A percentile compares a stretch with the other conserved stretches of the same genome.
phyloP scores from a whole-genome alignment of 371 early-diverging fungal species.

The Mycotypha africana region DNA sequence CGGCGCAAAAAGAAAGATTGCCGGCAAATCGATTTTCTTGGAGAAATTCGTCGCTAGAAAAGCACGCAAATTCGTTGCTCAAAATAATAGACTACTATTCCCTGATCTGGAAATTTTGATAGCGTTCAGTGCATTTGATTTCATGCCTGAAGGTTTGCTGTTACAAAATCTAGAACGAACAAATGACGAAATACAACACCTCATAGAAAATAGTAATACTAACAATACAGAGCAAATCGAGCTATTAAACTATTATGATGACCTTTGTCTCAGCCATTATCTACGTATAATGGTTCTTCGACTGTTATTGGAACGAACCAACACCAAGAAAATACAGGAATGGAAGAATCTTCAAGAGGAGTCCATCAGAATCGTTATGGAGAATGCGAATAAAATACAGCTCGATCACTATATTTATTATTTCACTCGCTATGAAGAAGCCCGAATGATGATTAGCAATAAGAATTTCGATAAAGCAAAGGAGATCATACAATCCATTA shows the following conservation, averaged over 20 bases:
- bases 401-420: slow-evolving; percentile 66
- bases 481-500: slow-evolving; percentile 36
- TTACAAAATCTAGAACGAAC: slow-evolving; percentile 33
- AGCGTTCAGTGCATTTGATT: slow-evolving; percentile 60
- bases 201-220: too few relatives aligned
- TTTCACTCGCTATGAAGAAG: slow-evolving; percentile 56
- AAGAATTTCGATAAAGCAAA: slow-evolving; percentile 40
- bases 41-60: slow-evolving; percentile 80
- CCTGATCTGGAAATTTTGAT: slow-evolving; percentile 68
- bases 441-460: slow-evolving; percentile 35
- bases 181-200: slow-evolving; percentile 28
- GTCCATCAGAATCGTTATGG: slow-evolving; percentile 21
- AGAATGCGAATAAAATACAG: slow-evolving; percentile 30
- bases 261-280: slow-evolving; percentile 59
- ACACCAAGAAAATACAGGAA: not conserved
- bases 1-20: slow-evolving; percentile 59
- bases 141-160: slow-evolving; percentile 47
- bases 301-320: slow-evolving; percentile 11
- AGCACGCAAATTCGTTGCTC: slow-evolving; percentile 59
- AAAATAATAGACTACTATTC: slow-evolving; percentile 50
- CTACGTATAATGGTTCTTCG: slow-evolving; percentile 40
- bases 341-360: slow-evolving; percentile 12
- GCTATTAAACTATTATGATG: slow-evolving; percentile 43
- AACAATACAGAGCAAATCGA: slow-evolving; percentile 25
- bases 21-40: slow-evolving; percentile 74